Evolutionary conservation across 2,329 filamentous ascomycete species (phyloP), one percentile per base, ranked within the genome.

Genomic region (Pseudogymnoascus sp.): DNA sequence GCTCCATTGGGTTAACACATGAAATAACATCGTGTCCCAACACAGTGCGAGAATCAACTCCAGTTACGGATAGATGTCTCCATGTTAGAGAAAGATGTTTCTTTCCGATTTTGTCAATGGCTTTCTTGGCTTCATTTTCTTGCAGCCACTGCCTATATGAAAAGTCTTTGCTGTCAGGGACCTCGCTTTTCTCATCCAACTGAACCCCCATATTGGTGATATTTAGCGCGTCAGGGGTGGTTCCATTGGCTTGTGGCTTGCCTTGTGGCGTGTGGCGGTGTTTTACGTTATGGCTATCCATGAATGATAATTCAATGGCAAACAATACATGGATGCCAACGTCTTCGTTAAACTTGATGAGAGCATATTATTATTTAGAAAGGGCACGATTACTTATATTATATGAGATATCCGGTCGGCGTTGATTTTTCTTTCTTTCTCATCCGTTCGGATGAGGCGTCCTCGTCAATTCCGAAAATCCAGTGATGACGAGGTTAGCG

Each of bases 11-110:
- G 38, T 61, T 61, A 13, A 58, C 34, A 45, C 45, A 61, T 5
- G 59, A 61, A 23, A 61, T 5, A 18, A 58, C 35, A 58, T 61
- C 52, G 23, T 61, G 23, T 19, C 33, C 59, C 26, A 61, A 58
- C n/a, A 61, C 55, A 19, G 55, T 41, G 9, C 38, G 57, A 13
- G 59, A 61, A 57, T 59, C 59, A 21, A 61, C 55, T 41, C 52
- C 59, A 18, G 38, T 58, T 12, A 61, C 55, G 19, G 33, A 34
- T 21, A 61, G 21, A 21, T 41, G 33, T 21, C 18, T 39, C 59
- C 59, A 61, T 45, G 59, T 61, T 41, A 61, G 15, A 34, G 59
- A 56, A 12, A 61, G 55, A 7, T 61, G 37, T 18, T 61, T 61
- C 45, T 57, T 60, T 34, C 59, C 41, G 15, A 61, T 41, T 26